A percentile compares a stretch with the other conserved stretches of the same genome.
phyloP scores from a whole-genome alignment of 345 rosid species.

The Viola odorata region DNA sequence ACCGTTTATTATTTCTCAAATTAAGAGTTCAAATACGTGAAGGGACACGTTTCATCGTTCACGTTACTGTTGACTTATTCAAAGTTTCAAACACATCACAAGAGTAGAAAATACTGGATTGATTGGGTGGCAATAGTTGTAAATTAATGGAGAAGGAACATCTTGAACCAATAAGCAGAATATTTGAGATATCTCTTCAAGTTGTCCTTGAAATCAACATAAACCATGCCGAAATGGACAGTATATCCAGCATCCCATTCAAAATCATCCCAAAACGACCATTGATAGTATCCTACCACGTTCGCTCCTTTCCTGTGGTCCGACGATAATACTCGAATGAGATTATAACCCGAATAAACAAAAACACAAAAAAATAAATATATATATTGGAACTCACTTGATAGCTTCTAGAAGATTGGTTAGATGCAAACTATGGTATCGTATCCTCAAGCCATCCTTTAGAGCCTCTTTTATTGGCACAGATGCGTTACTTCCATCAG shows the following conservation, averaged over 20 bases:
- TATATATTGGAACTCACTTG: slow-evolving; percentile 22
- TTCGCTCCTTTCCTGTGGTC: slow-evolving; percentile 42
- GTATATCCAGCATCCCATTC: slow-evolving; percentile 59
- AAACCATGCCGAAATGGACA: slow-evolving; percentile 43
- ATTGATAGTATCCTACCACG: slow-evolving; percentile 49
- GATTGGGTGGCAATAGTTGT: too few species aligned
- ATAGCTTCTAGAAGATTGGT: slow-evolving; percentile 26
- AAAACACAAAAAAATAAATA: too few species aligned
- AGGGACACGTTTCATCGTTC: too few species aligned
- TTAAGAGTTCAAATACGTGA: too few species aligned
- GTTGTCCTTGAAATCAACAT: slow-evolving; percentile 45
- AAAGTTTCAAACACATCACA: too few species aligned
- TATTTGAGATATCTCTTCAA: slow-evolving; percentile 47
- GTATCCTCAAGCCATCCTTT: slow-evolving; percentile 34
- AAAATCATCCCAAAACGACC: slow-evolving; percentile 60
- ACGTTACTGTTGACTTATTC: too few species aligned
- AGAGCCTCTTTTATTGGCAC: slow-evolving; percentile 26
- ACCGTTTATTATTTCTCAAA: too few species aligned
- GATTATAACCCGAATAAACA: too few species aligned
- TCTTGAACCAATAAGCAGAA: slow-evolving; percentile 56
- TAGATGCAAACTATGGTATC: slow-evolving; percentile 31
- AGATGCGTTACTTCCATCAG: slow-evolving; percentile 29
- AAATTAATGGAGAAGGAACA: slow-evolving; percentile 26
- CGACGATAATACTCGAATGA: too few species aligned
- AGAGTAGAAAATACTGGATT: too few species aligned